Evolutionary conservation across 371 early-diverging fungal genomes (phyloP), one percentile per base, ranked within the genome.

Genomic region (Blakeslea trispora): DNA sequence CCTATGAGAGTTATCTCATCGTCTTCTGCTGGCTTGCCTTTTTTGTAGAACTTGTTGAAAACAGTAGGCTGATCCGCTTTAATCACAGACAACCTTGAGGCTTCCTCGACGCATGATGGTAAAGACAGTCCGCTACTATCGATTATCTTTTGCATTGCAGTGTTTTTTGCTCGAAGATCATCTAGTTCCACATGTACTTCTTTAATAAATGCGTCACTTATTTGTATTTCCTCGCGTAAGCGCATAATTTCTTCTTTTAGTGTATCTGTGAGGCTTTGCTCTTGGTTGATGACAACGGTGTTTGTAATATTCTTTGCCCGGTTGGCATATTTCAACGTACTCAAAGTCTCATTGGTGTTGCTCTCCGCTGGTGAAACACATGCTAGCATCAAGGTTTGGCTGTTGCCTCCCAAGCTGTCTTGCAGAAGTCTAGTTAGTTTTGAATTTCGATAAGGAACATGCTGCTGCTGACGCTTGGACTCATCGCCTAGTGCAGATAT

Each of bases 361-460:
- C 60, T 53, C 37, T 86, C 85, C 17, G 85, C 76, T 0, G 92
- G 88, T 37, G 86, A 83, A 5, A 94, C 84, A 74, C 96, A 96
- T 5, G 94, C 94, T 31, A 96, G 72, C 92, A 96, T 92, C 35
- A 95, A 70, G 0, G 95, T 90, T 45, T 90, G 85, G 47, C 90
- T 81, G 54, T 92, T 95, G 9, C 97, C 99, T 43, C 96, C 96
- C 40, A 63, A 48, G 43, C 63, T 63, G 40, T 63, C 63, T 40
- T 63, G 63, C 14, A 63, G 45, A 9, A 63, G 58, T 8, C 63
- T 18, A 17, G 63, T 63, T 31, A 99, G 82, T 68, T 99, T 99
- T 14, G 92, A 91, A 67, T 99, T 96, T 60, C 99, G 82, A 67
- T 94, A 99, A 1, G 99, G 99, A 5, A 99, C 85, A 66, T 91